Evolutionary conservation across 2,329 filamentous ascomycete species (phyloP).

Genomic region (Fusarium pseudonygamai): DNA sequence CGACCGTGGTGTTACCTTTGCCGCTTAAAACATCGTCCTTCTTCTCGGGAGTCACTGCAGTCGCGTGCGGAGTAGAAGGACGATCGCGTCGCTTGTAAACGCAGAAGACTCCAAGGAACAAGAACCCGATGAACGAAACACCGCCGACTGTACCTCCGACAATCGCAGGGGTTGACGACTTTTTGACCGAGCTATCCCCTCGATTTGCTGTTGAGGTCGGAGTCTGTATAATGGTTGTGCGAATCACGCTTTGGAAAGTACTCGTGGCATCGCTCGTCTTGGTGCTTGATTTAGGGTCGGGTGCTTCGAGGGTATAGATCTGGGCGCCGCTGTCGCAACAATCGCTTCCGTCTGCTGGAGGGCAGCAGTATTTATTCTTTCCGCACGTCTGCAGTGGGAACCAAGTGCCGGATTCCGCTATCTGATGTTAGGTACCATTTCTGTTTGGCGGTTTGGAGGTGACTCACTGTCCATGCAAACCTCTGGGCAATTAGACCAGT

Average conservation of each 20-base stretch:
- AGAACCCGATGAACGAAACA: slow-evolving; percentile 21
- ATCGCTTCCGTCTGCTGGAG: slow-evolving; percentile 8
- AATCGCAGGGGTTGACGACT: slow-evolving; percentile 14
- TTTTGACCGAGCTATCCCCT: not conserved
- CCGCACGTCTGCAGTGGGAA: slow-evolving; percentile 17
- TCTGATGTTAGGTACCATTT: not conserved
- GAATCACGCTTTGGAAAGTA: not conserved
- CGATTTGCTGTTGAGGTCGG: not conserved
- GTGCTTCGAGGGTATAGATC: slow-evolving; percentile 24
- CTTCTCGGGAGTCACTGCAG: not conserved
- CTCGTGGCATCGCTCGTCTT: not conserved
- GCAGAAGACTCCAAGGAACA: slow-evolving; percentile 17
- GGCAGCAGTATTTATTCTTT: slow-evolving; percentile 38
- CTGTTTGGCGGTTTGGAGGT: rapidly evolving
- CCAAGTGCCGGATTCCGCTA: slow-evolving; percentile 27
- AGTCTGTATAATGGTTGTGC: not conserved
- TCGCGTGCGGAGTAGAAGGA: not conserved
- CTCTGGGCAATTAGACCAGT: slow-evolving; percentile 35
- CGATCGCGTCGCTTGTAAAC: slow-evolving; percentile 21
- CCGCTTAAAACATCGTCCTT: not conserved
- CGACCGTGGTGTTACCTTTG: not conserved
- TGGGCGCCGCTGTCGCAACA: slow-evolving; percentile 32
- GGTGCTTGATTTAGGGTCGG: not conserved
- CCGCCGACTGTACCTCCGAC: slow-evolving; percentile 33
- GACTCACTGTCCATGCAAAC: slow-evolving; percentile 35